Base-by-base conservation (phyloP, 1,284 basidiomycete species). In the Trichosporon ovoides region DNA sequence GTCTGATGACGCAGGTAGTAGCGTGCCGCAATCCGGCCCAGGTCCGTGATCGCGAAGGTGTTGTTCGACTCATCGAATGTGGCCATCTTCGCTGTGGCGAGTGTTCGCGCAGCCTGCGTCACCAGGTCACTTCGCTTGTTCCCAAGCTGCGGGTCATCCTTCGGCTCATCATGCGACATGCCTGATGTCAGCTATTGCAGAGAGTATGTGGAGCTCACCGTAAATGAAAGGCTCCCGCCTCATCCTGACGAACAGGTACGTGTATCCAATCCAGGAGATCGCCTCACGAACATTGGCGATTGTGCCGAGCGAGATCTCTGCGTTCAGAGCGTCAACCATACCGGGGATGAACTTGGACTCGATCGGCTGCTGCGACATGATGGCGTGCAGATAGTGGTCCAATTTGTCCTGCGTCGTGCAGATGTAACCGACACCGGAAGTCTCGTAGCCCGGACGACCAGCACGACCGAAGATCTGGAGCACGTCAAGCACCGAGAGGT, bases 391-490 rank as follows among this genome's bases (percentile, higher is more conserved):
- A 70, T 98, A 98, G 76, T 98, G 93, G 5, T 85, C 81, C 13
- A 99, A 82, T 75, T 95, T 98, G 70, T 99, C 96, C 36, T 88
- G 85, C 0, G 88, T 87, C 0, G 96, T 98, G 66, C 91, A 95
- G 65, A 99, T 97, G 75, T 91, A 98, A 4, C 96, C 95, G 65
- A 95, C 93, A 73, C 96, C 96, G 63, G 92, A 93, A 14, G 84
- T 86, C 77, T 98, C 96, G 63, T 97, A 83, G 14, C 96, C 96
- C 0, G 96, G 96, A 58, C 96, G 87, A 70, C 96, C 96, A 57
- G 95, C 96, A 74, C 96, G 87, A 70, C 96, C 96, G 69, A 98
- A 98, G 43, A 98, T 91, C 78, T 94, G 96, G 5, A 99, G 79
- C 5, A 99, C 96, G 74, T 99, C 96, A 38, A 99, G 81, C 14